These are phyloP conservation scores for Gloeopeniophorella convolvens DNA, from an alignment of 768 basidiomycete species.

Conservation along the genomic window DNA sequence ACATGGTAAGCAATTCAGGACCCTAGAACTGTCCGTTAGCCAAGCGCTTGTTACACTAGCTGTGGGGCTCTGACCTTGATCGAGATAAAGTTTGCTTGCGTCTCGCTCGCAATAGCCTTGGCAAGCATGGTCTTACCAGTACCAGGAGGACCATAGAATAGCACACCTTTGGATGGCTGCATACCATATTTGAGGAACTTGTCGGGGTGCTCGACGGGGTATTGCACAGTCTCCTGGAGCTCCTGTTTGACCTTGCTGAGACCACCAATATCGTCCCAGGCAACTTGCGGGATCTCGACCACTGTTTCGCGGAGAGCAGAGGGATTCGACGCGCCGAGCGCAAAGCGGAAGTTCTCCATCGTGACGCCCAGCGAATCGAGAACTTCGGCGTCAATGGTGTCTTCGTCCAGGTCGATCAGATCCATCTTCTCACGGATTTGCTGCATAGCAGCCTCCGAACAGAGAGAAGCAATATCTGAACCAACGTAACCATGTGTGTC, in stretches of 20 bases:
- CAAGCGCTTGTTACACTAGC: neutral
- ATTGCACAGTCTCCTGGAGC: constrained; percentile 98
- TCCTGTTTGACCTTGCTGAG: constrained; percentile 99
- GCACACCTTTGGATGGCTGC: constrained; percentile 98
- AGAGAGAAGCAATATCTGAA: constrained; percentile 94
- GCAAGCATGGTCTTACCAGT: constrained; percentile 99
- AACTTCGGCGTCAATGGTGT: constrained; percentile 98
- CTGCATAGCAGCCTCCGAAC: constrained; percentile 99
- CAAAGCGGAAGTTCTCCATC: constrained; percentile 99
- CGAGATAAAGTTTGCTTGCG: constrained; percentile 98
- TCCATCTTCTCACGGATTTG: constrained; percentile 99
- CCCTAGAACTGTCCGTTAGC: constrained; percentile 44
- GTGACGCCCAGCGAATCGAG: constrained; percentile 98
- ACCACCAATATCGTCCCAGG: constrained; percentile 99
- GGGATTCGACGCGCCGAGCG: constrained; percentile 94
- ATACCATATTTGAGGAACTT: constrained; percentile 99
- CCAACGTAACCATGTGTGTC: constrained; percentile 99
- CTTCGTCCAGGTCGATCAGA: constrained; percentile 89
- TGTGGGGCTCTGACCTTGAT: constrained; percentile 65
- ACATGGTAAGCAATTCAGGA: constrained; percentile 97
- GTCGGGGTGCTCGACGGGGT: constrained; percentile 99
- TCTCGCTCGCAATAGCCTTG: constrained; percentile 99
- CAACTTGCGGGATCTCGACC: constrained; percentile 97
- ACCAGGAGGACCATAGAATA: constrained; percentile 99
- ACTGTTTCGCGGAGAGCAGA: constrained; percentile 99